phyloP scores from a whole-genome alignment of 179 eudicot genomes.

The Sideroxylon spinosum region DNA sequence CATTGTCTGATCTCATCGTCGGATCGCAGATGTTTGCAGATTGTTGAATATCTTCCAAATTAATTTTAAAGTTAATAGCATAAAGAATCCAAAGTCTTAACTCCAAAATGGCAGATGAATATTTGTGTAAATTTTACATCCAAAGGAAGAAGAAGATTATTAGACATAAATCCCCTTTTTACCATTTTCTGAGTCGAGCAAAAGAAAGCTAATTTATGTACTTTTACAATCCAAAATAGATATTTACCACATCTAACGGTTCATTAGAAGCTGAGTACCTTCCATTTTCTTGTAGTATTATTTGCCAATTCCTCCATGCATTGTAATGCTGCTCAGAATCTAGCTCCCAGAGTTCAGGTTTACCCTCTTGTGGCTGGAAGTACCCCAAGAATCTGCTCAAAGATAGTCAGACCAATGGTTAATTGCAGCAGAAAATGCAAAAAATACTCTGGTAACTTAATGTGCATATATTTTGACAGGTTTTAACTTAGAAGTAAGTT shows the following conservation, averaged over 20 bases:
- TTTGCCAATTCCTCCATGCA: conserved; percentile 42
- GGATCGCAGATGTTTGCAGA: too few relatives aligned
- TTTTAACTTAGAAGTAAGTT: too few relatives aligned
- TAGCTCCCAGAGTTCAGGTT: conserved; percentile 69
- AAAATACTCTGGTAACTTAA: not conserved
- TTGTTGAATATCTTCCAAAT: too few relatives aligned
- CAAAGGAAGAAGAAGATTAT: too few relatives aligned
- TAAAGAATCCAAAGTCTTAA: too few relatives aligned
- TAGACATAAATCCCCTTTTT: too few relatives aligned
- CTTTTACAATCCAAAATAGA: not conserved
- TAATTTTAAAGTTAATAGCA: too few relatives aligned
- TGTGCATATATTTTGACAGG: not conserved
- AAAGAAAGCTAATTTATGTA: not conserved
- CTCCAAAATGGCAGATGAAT: not conserved
- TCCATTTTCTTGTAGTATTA: conserved; percentile 34
- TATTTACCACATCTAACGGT: not conserved
- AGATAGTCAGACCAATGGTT: conserved; percentile 8
- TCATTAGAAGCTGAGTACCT: conserved; percentile 38
- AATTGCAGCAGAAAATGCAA: not conserved
- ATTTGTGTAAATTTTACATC: too few relatives aligned
- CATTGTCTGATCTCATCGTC: too few relatives aligned
- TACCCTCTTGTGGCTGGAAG: conserved; percentile 65
- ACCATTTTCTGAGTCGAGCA: too few relatives aligned
- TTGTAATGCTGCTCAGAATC: conserved; percentile 43
- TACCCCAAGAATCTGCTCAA: conserved; percentile 69